Conservation (phyloP, 495 filamentous ascomycete species). For the Tuber borchii region DNA sequence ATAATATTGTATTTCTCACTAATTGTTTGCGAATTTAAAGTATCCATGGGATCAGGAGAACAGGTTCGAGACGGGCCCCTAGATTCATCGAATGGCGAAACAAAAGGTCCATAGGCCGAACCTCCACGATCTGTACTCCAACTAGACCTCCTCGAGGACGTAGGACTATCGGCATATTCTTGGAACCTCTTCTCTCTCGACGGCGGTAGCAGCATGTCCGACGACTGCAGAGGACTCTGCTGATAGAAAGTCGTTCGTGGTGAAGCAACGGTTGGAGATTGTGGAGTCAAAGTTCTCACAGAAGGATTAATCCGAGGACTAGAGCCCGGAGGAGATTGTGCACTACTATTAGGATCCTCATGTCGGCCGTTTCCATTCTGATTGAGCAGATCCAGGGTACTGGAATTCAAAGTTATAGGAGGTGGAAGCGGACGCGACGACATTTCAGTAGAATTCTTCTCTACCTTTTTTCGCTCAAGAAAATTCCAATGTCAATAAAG, state of each 20-base stretch:
- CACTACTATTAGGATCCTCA: not conserved
- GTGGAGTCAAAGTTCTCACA: conserved; percentile 11
- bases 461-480: not conserved
- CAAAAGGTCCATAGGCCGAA: conserved; percentile 49
- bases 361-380: not conserved
- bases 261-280: conserved; percentile 8
- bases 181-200: conserved; percentile 8
- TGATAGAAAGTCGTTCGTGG: conserved; percentile 17
- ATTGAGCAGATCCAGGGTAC: conserved; percentile 16
- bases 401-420: conserved; percentile 20
- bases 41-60: conserved; percentile 47
- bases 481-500: not conserved
- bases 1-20: conserved; percentile 73
- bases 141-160: conserved; percentile 56
- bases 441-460: conserved; percentile 15
- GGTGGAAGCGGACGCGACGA: conserved; percentile 14
- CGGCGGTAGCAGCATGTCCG: conserved; percentile 23
- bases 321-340: not conserved
- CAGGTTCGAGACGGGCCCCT: conserved; percentile 33
- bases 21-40: conserved; percentile 69
- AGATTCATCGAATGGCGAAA: conserved; percentile 48
- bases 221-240: conserved; percentile 18
- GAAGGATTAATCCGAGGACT: not conserved
- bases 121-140: conserved; percentile 58
- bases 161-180: conserved; percentile 25